Evolutionary conservation across 192 early-diverging fungal species (phyloP), one percentile per base, ranked within the genome.

Genomic region (Backusella macrospora): DNA sequence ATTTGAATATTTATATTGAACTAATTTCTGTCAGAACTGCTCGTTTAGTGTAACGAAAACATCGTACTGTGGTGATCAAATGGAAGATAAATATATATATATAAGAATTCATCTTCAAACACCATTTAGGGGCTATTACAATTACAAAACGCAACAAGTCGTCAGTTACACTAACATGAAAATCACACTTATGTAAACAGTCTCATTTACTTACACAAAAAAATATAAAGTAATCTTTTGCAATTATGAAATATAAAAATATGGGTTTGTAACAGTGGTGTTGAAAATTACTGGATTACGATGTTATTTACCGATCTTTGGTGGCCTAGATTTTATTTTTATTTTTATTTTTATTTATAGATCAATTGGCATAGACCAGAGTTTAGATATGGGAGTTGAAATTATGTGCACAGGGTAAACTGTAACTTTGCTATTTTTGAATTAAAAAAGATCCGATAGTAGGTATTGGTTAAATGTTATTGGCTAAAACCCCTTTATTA

Each of bases 121-220:
- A 52, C 49, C 49, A 52, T 52, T 52, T 23, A 52, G 10, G n/a
- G 49, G n/a, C n/a, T 3, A 52, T 52, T 52, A 12, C 49, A 21
- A 52, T 52, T 52, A 52, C 49, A 52, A n/a, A 52, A 52, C 49
- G 49, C 49, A 52, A 52, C 21, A 52, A 21, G 49, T 18, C 49
- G 49, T 52, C 21, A 21, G 49, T 52, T 52, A 16, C 49, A 52
- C 49, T 10, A 52, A 52, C 18, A 9, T 18, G 49, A 23, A 21
- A n/a, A 52, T 52, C 49, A 52, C 49, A 52, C n/a, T 52, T 16
- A 52, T 52, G 5, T 8, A 52, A 7, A 21, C 16, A 18, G 8
- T 21, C 8, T 52, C 49, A 8, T 9, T 23, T 10, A n/a, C n/a
- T n/a, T n/a, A n/a, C 49, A 52, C n/a, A 34, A 34, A n/a, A n/a